Evolutionary conservation across 129 eudicot genomes (phyloP).

Genomic region (Solidago caesia): DNA sequence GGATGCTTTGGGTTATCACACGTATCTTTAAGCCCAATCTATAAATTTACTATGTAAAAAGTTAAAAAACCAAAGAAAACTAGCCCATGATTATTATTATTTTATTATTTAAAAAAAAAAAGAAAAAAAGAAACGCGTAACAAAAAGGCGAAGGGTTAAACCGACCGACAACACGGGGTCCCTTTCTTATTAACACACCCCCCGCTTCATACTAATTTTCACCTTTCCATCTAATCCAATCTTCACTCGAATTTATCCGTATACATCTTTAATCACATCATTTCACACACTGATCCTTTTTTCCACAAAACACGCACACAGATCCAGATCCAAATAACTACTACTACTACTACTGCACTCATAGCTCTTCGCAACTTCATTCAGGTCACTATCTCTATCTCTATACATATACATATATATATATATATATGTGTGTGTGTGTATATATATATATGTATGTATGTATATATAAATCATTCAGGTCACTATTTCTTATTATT

Average conservation of each 20-base stretch:
- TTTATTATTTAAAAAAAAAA: no score
- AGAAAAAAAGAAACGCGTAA: conserved; percentile 28
- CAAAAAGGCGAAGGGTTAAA: background rate
- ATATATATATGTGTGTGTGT: no score
- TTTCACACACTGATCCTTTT: conserved; percentile 4
- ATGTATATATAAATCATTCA: no score
- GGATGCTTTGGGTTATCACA: no score
- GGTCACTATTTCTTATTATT: no score
- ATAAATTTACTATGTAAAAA: no score
- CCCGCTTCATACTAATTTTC: conserved; percentile 31
- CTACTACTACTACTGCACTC: no score
- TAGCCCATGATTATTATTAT: no score
- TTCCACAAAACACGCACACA: conserved; percentile 23
- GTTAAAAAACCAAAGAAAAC: no score
- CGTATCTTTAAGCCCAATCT: no score
- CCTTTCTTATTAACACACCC: conserved; percentile 32
- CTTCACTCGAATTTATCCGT: conserved; percentile 16
- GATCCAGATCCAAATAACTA: conserved; percentile 52
- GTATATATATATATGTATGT: no score
- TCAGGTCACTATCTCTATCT: conserved; percentile 25
- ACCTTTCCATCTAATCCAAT: conserved; percentile 27
- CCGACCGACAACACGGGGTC: conserved; percentile 29
- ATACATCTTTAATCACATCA: no score
- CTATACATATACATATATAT: background rate
- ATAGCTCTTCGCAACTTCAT: conserved; percentile 22